phyloP scores from a whole-genome alignment of 345 rosid species.

The Populus ilicifolia region DNA sequence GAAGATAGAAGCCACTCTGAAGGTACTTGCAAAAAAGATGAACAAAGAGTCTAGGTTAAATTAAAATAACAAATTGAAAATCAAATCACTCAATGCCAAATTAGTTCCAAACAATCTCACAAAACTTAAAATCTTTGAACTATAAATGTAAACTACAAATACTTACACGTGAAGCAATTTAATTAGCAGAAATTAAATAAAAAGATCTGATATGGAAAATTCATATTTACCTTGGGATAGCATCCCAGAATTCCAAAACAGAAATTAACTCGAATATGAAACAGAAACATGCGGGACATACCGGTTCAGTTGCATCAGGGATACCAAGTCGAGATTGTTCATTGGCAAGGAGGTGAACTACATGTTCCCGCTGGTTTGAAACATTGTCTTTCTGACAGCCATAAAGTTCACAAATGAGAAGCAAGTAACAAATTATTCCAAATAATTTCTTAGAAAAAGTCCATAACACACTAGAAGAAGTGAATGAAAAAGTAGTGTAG shows the following conservation, averaged over 20 bases:
- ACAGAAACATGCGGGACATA: slow-evolving; percentile 33
- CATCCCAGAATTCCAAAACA: neutral
- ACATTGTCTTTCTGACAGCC: slow-evolving; percentile 77
- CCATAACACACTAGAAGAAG: neutral
- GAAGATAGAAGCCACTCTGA: no score
- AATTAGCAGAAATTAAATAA: neutral
- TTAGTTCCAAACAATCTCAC: neutral
- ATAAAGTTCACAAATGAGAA: slow-evolving; percentile 10
- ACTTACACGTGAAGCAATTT: neutral
- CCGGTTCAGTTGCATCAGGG: slow-evolving; percentile 70
- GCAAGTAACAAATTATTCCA: neutral
- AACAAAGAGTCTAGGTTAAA: neutral
- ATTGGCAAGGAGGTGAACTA: slow-evolving; percentile 87
- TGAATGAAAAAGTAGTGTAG: neutral
- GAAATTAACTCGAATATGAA: neutral
- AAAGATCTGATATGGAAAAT: no score
- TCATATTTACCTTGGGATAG: neutral
- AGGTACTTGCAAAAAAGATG: neutral
- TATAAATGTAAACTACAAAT: neutral
- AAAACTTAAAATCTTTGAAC: neutral
- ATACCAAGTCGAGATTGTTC: slow-evolving; percentile 81
- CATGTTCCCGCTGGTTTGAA: slow-evolving; percentile 90
- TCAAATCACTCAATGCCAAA: neutral
- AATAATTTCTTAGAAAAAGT: neutral
- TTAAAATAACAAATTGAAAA: neutral